phyloP scores from a whole-genome alignment of 495 filamentous ascomycete species.

The Daldinia vernicosa region DNA sequence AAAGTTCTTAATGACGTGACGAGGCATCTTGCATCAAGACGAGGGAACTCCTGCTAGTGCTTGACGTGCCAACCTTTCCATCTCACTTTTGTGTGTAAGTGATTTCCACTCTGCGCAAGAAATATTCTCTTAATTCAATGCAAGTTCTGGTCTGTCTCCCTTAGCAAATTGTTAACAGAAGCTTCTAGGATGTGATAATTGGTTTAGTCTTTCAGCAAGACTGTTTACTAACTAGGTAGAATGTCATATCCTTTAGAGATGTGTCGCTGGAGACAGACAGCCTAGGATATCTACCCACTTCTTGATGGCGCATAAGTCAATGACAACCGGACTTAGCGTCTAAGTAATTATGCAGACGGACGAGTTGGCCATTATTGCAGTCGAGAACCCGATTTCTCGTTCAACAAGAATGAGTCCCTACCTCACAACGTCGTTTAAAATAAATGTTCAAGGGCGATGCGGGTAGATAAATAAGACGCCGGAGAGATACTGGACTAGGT shows the following conservation, averaged over 20 bases:
- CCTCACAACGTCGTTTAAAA: neutral
- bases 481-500: neutral
- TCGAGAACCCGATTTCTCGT: neutral
- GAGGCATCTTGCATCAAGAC: neutral
- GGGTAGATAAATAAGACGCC: neutral
- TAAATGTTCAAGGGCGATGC: neutral
- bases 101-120: neutral
- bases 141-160: neutral
- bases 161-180: neutral
- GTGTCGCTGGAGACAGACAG: neutral
- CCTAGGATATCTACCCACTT: neutral
- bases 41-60: neutral
- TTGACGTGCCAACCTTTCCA: neutral
- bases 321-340: neutral
- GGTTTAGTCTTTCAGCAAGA: neutral
- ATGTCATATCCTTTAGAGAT: neutral
- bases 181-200: neutral
- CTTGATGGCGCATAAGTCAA: neutral
- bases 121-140: neutral
- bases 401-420: neutral
- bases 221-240: neutral
- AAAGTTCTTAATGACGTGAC: conserved; percentile 9
- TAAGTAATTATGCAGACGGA: too few species aligned
- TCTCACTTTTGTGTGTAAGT: neutral
- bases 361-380: neutral